Percentiles rank a stretch among this genome's conserved stretches.
Evolutionary conservation across 495 filamentous ascomycete species (phyloP).

Genomic region (Lentithecium fluviatile): DNA sequence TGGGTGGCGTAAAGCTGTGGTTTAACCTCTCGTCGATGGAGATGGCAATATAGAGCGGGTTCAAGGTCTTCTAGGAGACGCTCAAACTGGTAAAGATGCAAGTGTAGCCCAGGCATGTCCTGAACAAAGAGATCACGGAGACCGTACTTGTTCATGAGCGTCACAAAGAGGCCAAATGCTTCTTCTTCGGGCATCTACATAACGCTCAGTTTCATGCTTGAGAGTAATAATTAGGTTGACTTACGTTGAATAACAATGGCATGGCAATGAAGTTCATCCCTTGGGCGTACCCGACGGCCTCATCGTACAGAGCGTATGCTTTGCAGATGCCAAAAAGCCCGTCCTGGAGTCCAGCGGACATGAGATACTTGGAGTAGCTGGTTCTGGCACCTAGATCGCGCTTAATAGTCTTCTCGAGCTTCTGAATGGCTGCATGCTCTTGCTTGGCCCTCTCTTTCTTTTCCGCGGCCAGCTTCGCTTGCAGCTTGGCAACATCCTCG

Average conservation of each 20-base stretch:
- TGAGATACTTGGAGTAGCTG: conserved; percentile 91
- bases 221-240: conserved; percentile 31
- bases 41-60: conserved; percentile 91
- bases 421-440: conserved; percentile 66
- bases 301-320: conserved; percentile 94
- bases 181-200: conserved; percentile 92
- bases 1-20: conserved; percentile 96
- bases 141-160: conserved; percentile 94
- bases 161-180: conserved; percentile 88
- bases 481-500: conserved; percentile 64
- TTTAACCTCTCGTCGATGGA: conserved; percentile 80
- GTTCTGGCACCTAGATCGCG: conserved; percentile 88
- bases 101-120: conserved; percentile 95
- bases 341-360: conserved; percentile 86
- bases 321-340: conserved; percentile 94
- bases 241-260: conserved; percentile 94
- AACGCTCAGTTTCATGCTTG: not conserved
- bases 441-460: conserved; percentile 73
- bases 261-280: conserved; percentile 99
- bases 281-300: conserved; percentile 92
- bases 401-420: conserved; percentile 87
- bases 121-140: conserved; percentile 90
- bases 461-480: conserved; percentile 63
- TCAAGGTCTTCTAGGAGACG: conserved; percentile 91
- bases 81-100: conserved; percentile 92